phyloP scores from a whole-genome alignment of 1,284 basidiomycete species.

The Trametes hirsuta region DNA sequence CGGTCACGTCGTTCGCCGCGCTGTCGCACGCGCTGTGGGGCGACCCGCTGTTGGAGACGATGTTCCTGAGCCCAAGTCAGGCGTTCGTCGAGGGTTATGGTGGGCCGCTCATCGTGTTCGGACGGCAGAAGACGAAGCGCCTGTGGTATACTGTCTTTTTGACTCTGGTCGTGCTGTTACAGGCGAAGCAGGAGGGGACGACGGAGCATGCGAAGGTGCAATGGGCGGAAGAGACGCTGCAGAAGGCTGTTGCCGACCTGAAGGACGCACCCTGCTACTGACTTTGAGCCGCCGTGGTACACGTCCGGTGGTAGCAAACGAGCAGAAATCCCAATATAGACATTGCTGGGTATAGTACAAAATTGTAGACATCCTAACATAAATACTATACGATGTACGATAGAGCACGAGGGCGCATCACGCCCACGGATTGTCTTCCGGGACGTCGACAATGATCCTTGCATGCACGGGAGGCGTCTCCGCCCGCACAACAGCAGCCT shows the following conservation, averaged over 20 bases:
- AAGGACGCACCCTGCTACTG: conserved; percentile 54
- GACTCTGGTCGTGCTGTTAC: conserved; percentile 53
- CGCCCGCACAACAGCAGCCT: conserved; percentile 31
- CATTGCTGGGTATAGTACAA: not conserved
- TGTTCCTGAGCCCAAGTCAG: conserved; percentile 53
- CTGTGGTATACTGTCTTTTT: conserved; percentile 75
- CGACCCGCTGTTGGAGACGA: conserved; percentile 68
- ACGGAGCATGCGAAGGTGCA: conserved; percentile 33
- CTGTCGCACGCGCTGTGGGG: conserved; percentile 69
- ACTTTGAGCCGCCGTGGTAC: not conserved
- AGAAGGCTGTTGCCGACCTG: conserved; percentile 42
- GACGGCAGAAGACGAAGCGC: conserved; percentile 66
- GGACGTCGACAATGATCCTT: conserved; percentile 35
- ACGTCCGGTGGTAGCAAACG: too few relatives aligned
- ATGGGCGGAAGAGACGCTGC: conserved; percentile 49
- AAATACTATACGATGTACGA: not conserved
- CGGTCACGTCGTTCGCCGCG: conserved; percentile 38
- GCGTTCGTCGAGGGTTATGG: conserved; percentile 67
- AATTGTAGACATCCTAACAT: not conserved
- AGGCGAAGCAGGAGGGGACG: conserved; percentile 27
- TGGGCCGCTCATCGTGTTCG: conserved; percentile 49
- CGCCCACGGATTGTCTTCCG: conserved; percentile 60
- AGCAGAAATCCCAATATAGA: too few relatives aligned
- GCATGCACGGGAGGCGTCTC: conserved; percentile 52
- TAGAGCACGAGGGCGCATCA: conserved; percentile 20